Base-by-base conservation (phyloP, 371 early-diverging fungal genomes). In the Mucor indicus region DNA sequence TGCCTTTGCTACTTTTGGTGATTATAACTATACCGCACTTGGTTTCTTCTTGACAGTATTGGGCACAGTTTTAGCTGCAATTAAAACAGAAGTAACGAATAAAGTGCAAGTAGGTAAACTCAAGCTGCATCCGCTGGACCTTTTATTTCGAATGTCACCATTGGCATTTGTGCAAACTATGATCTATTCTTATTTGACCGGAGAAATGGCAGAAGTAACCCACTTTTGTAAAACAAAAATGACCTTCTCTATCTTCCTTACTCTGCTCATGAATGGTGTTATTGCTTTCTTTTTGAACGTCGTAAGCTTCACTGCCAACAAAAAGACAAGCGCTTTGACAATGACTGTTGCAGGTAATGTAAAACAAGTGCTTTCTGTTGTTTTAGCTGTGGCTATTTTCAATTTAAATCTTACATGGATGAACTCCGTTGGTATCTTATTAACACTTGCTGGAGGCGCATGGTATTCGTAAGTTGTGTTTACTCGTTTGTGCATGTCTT, bases 321-420 rank as follows among this genome's bases (percentile, higher is more conserved):
- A 86, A 61, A 84, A 85, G 60, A 89, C 91, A 15, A 79, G 85
- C 33, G 89, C 93, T 4, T 66, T 94, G 47, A 89, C 89, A 17
- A 92, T 92, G 89, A 87, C 91, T 0, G 92, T 92, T 8, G 91
- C 93, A 36, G 91, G 84, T 67, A 67, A 93, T 60, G 89, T 92
- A 31, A 92, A 93, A 69, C 91, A 91, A 48, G 91, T 87, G 1
- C 68, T 92, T 37, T 86, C 87, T 20, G 88, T 94, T 36, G 69
- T 86, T 15, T 57, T 92, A 31, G 84, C 89, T 7, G 85, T 92
- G 9, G 64, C 81, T 20, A 78, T 94, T 29, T 92, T 94, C 68
- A 62, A 80, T 38, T 72, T 84, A 16, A 60, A 63, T 19, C 84
- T 94, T 39, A 82, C 80, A 2, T 45, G 64, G 17, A 72, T 77